Evolutionary conservation across 108 stramenopile genomes (phyloP).

Genomic region (Nitzschia inconspicua): DNA sequence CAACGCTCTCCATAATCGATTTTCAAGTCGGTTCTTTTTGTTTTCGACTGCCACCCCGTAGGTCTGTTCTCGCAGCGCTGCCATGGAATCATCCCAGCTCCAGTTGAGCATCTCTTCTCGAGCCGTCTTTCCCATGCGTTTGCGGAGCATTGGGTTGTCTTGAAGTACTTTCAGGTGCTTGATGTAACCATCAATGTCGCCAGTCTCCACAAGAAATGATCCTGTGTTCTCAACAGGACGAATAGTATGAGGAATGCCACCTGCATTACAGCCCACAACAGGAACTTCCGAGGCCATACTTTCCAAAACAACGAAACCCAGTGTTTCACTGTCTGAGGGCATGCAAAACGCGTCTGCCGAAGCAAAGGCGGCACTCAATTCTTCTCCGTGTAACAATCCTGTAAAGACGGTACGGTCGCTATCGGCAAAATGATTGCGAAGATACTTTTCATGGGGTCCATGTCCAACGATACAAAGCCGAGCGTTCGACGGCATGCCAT

Average conservation of each 20-base stretch:
- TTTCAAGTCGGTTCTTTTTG: too few species aligned
- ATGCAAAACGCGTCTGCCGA: constrained; percentile 82
- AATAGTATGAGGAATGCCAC: constrained; percentile 77
- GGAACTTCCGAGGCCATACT: constrained; percentile 89
- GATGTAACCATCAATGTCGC: constrained; percentile 46
- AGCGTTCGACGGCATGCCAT: constrained; percentile 52
- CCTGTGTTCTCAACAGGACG: constrained; percentile 68
- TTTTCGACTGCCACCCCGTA: constrained; percentile 3
- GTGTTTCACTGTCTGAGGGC: constrained; percentile 76
- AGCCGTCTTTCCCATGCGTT: not conserved
- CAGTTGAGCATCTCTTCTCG: constrained; percentile 14
- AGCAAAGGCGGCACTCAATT: constrained; percentile 55
- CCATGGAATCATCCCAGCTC: constrained; percentile 26
- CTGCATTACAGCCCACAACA: constrained; percentile 70
- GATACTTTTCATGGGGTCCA: constrained; percentile 42
- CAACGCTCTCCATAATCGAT: too few species aligned
- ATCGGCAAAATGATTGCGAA: constrained; percentile 31
- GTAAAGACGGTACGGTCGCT: constrained; percentile 55
- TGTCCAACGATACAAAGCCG: constrained; percentile 57
- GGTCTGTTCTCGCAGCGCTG: constrained; percentile 3
- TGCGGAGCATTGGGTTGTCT: not conserved
- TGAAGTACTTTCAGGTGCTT: constrained; percentile 8
- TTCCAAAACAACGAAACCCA: constrained; percentile 90
- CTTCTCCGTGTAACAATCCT: constrained; percentile 44
- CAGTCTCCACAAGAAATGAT: constrained; percentile 60